These are phyloP conservation scores for Salix exigua DNA, from an alignment of 345 rosid species.

Conservation along the genomic window DNA sequence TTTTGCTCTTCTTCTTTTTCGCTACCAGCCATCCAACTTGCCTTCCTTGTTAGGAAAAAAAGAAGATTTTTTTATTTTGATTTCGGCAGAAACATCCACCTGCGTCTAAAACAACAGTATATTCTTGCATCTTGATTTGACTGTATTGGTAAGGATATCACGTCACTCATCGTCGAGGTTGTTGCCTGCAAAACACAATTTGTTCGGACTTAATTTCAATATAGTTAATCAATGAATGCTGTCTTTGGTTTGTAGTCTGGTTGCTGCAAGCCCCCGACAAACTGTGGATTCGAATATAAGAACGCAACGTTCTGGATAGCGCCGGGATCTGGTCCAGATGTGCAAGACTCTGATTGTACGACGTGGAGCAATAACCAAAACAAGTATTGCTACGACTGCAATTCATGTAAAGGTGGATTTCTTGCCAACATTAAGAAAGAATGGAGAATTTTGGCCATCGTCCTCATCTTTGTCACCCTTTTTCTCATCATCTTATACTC, in stretches of 20 bases:
- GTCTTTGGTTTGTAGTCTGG: conserved; percentile 23
- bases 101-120: no score
- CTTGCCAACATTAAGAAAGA: conserved; percentile 29
- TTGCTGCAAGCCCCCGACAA: conserved; percentile 49
- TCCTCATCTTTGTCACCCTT: conserved; percentile 14
- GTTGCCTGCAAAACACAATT: not conserved
- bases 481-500: conserved; percentile 18
- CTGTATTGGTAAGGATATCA: no score
- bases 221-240: no score
- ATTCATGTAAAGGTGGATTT: conserved; percentile 43
- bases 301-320: conserved; percentile 23
- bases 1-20: no score
- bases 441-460: conserved; percentile 28
- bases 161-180: no score
- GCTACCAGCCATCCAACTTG: no score
- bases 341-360: conserved; percentile 21
- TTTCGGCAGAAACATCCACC: no score
- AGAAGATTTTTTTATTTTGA: no score
- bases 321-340: not conserved
- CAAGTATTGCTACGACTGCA: conserved; percentile 40
- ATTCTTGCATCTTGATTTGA: no score
- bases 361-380: conserved; percentile 36
- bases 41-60: no score
- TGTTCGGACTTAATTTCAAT: no score
- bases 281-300: conserved; percentile 29